phyloP scores from a whole-genome alignment of 768 basidiomycete species.

The Collybiopsis confluens region DNA sequence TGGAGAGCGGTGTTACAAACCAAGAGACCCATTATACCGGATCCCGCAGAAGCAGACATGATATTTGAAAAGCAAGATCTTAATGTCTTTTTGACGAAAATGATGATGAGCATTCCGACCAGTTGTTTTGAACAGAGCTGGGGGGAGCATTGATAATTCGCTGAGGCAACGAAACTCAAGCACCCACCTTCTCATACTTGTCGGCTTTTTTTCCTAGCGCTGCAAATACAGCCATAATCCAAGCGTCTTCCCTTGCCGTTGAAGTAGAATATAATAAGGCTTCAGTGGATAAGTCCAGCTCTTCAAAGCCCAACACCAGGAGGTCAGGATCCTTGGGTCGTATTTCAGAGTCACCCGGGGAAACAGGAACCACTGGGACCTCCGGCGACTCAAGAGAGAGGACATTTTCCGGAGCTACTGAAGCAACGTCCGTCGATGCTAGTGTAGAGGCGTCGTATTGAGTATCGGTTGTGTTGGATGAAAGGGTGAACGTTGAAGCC shows the following conservation, averaged over 20 bases:
- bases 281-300: slow-evolving; percentile 74
- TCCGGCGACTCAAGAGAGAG: neutral
- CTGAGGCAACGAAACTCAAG: neutral
- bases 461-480: neutral
- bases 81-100: slow-evolving; percentile 57
- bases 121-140: slow-evolving; percentile 78
- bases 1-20: slow-evolving; percentile 29
- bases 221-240: slow-evolving; percentile 63
- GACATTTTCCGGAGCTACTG: neutral
- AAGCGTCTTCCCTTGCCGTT: slow-evolving; percentile 63
- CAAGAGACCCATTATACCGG: slow-evolving; percentile 78
- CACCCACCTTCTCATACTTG: slow-evolving; percentile 60
- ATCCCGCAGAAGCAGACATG: slow-evolving; percentile 49
- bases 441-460: neutral
- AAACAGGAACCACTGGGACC: slow-evolving; percentile 2
- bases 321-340: slow-evolving; percentile 50
- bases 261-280: slow-evolving; percentile 69
- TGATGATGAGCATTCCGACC: slow-evolving; percentile 76
- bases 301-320: slow-evolving; percentile 76
- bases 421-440: neutral
- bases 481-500: neutral
- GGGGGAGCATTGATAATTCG: too few species aligned
- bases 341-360: slow-evolving; percentile 18
- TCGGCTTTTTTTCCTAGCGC: slow-evolving; percentile 64
- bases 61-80: slow-evolving; percentile 50